Conservation (phyloP, 768 basidiomycete genomes). For the Boletus sensibilis region DNA sequence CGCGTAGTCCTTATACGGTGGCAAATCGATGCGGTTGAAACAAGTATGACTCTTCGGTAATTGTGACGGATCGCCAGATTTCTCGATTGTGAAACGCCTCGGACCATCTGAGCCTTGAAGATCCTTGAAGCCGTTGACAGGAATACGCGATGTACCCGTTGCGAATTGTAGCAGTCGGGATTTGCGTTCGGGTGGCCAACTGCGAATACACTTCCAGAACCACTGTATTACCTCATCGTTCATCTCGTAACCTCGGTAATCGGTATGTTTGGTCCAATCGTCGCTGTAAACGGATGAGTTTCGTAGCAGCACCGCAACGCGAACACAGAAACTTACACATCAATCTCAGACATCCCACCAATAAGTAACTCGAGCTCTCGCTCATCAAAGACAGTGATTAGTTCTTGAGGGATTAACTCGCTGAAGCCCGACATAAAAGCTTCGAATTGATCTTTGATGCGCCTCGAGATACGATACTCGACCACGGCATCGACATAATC, state of each 20-base stretch:
- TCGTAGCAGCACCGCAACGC: not conserved
- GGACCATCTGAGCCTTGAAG: conserved; percentile 97
- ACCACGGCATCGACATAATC: conserved; percentile 95
- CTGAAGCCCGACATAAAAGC: conserved; percentile 99
- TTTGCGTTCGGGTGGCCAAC: conserved; percentile 98
- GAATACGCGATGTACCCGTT: conserved; percentile 94
- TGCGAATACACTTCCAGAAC: conserved; percentile 99
- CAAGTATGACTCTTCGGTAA: conserved; percentile 96
- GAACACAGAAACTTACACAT: conserved; percentile 66
- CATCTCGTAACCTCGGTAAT: conserved; percentile 95
- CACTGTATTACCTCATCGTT: conserved; percentile 97
- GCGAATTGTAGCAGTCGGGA: conserved; percentile 95
- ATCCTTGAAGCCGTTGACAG: conserved; percentile 98
- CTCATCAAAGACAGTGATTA: conserved; percentile 98
- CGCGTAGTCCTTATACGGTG: conserved; percentile 96
- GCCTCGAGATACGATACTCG: conserved; percentile 95
- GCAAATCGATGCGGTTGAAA: conserved; percentile 95
- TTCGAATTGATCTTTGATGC: conserved; percentile 98
- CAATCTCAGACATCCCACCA: conserved; percentile 99
- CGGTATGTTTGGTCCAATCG: conserved; percentile 99
- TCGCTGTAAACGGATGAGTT: conserved; percentile 48
- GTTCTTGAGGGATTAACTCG: conserved; percentile 96
- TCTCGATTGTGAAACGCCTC: conserved; percentile 96
- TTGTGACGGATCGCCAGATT: conserved; percentile 94
- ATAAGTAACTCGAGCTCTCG: conserved; percentile 95